Evolutionary conservation across 345 rosid species (phyloP).

Genomic region (Salix exigua): DNA sequence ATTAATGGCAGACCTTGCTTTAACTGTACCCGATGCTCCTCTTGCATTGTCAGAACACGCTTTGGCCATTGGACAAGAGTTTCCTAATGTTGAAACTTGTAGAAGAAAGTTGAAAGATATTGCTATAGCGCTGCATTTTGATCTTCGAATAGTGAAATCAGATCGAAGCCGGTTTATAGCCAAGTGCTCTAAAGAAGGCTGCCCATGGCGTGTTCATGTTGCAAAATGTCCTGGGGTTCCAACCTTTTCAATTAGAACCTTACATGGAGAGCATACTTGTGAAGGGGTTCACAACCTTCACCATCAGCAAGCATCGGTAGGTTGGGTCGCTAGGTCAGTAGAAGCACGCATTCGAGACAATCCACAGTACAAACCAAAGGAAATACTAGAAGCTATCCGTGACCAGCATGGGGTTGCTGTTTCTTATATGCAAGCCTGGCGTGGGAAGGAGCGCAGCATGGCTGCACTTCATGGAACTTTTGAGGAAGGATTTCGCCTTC

Average conservation of each 20-base stretch:
- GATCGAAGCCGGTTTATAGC: slow-evolving; percentile 97
- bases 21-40: slow-evolving; percentile 35
- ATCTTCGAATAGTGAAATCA: slow-evolving; percentile 94
- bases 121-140: slow-evolving; percentile 92
- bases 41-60: slow-evolving; percentile 26
- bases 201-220: slow-evolving; percentile 98
- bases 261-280: slow-evolving; percentile 88
- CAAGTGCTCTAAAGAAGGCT: slow-evolving; percentile 98
- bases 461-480: slow-evolving; percentile 98
- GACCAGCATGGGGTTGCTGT: slow-evolving; percentile 98
- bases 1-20: slow-evolving; percentile 68
- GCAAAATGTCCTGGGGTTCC: slow-evolving; percentile 95
- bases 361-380: slow-evolving; percentile 93
- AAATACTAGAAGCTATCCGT: slow-evolving; percentile 89
- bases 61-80: slow-evolving; percentile 81
- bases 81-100: slow-evolving; percentile 96
- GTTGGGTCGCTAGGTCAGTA: slow-evolving; percentile 99
- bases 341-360: slow-evolving; percentile 90
- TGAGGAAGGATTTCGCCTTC: slow-evolving; percentile 92
- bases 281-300: slow-evolving; percentile 91
- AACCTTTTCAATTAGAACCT: slow-evolving; percentile 81
- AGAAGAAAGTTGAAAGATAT: slow-evolving; percentile 90
- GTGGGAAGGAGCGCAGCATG: slow-evolving; percentile 99
- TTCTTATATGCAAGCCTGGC: slow-evolving; percentile 99
- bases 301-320: slow-evolving; percentile 99